Percentiles rank a stretch among this genome's conserved stretches.
Conservation (phyloP, 176 grass and related monocot species). For the Avena eriantha region DNA sequence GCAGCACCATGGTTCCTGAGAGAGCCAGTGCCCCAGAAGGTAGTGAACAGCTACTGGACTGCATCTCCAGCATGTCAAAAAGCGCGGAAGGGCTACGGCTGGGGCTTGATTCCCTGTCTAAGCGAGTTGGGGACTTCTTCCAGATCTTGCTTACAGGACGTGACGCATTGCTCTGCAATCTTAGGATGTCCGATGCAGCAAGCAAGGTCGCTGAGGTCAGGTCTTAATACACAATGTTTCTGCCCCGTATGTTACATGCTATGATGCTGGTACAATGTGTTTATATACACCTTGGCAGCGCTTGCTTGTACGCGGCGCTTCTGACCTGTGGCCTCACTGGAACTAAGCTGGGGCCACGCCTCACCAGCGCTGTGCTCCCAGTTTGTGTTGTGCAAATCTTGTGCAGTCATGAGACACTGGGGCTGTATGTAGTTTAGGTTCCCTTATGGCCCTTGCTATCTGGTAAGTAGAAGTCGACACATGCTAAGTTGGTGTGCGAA, state of each 20-base stretch:
- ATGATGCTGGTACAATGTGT: not conserved
- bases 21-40: conserved; percentile 19
- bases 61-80: conserved; percentile 55
- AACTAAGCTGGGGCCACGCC: conserved; percentile 30
- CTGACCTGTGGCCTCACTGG: conserved; percentile 20
- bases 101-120: conserved; percentile 62
- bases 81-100: conserved; percentile 35
- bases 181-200: conserved; percentile 54
- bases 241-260: not conserved
- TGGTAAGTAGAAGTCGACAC: not conserved
- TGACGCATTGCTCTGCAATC: conserved; percentile 85
- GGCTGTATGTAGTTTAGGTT: not conserved
- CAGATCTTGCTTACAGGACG: conserved; percentile 77
- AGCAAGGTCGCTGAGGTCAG: conserved; percentile 51
- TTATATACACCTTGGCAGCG: not conserved
- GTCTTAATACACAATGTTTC: conserved; percentile 24
- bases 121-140: conserved; percentile 74
- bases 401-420: not conserved
- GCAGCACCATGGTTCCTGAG: not conserved
- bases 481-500: not conserved
- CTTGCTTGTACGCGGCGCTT: conserved; percentile 30
- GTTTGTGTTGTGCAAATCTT: conserved; percentile 20
- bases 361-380: conserved; percentile 25
- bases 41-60: conserved; percentile 46
- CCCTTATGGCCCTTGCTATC: not conserved